Conservation (phyloP, 306 rosid species). For the Dryas octopetala region DNA sequence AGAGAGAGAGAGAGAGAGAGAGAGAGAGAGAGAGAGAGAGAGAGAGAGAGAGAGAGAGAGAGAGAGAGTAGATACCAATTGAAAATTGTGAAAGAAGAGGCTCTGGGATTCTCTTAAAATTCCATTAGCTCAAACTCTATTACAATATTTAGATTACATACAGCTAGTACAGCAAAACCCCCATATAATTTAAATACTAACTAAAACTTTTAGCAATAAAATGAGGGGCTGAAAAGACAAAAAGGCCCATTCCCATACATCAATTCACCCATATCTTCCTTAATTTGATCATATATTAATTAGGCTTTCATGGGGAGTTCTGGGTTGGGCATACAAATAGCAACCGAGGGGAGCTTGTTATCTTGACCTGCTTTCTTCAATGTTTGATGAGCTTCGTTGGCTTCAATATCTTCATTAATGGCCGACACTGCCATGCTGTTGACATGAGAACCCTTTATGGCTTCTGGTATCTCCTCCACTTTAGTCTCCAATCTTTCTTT, state of each 20-base stretch:
- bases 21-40: neutral
- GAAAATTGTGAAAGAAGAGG: neutral
- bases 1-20: neutral
- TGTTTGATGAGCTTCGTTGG: slow-evolving; percentile 14
- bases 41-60: neutral
- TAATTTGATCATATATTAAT: neutral
- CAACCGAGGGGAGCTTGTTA: slow-evolving; percentile 30
- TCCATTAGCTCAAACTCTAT: slow-evolving; percentile 33
- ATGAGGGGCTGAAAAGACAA: slow-evolving; percentile 32
- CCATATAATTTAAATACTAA: neutral
- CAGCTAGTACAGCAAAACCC: slow-evolving; percentile 1
- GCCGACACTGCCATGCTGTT: slow-evolving; percentile 1
- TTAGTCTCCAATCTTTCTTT: slow-evolving; percentile 47
- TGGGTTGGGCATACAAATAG: slow-evolving; percentile 37
- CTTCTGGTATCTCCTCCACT: slow-evolving; percentile 53
- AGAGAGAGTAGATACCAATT: neutral
- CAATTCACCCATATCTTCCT: neutral
- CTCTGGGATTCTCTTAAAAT: slow-evolving; percentile 19
- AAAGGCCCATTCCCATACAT: slow-evolving; percentile 26
- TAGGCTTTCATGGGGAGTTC: slow-evolving; percentile 33
- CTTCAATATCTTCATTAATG: slow-evolving; percentile 35
- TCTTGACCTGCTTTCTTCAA: slow-evolving; percentile 2
- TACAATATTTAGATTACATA: slow-evolving; percentile 22
- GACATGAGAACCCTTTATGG: slow-evolving; percentile 42
- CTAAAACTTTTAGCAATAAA: neutral